Evolutionary conservation across 768 basidiomycete genomes (phyloP).

Genomic region (Wakefieldia striispora): DNA sequence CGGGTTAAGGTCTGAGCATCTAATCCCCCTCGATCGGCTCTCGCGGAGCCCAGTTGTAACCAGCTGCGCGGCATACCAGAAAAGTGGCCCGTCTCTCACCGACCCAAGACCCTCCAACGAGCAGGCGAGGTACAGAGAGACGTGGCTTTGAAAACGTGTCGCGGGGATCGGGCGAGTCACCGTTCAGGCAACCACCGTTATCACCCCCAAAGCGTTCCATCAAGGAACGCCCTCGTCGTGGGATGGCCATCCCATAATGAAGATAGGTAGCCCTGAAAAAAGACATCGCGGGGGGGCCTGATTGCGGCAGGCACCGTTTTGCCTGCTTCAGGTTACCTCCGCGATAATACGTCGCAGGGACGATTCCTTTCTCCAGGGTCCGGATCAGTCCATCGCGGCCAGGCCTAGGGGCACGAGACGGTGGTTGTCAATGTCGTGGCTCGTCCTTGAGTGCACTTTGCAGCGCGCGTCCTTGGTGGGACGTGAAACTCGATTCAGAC

Average conservation of each 20-base stretch:
- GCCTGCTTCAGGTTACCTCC: too few relatives aligned
- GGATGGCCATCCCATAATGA: not conserved
- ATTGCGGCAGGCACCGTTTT: too few relatives aligned
- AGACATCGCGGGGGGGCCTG: too few relatives aligned
- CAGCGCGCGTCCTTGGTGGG: constrained; percentile 13
- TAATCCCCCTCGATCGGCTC: constrained; percentile 58
- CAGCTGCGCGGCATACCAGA: constrained; percentile 66
- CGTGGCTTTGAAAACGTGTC: constrained; percentile 48
- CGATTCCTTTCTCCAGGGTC: too few relatives aligned
- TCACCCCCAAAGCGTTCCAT: constrained; percentile 17
- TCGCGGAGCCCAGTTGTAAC: constrained; percentile 59
- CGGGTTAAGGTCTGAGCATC: constrained; percentile 83
- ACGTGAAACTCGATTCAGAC: constrained; percentile 35
- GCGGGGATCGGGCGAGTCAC: constrained; percentile 46
- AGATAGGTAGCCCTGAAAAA: too few relatives aligned
- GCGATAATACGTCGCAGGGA: too few relatives aligned
- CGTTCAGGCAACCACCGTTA: not conserved
- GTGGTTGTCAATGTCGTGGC: not conserved
- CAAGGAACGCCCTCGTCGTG: constrained; percentile 14
- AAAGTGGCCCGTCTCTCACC: constrained; percentile 39
- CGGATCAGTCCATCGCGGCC: not conserved
- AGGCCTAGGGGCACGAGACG: constrained; percentile 22
- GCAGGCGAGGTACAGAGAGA: constrained; percentile 15
- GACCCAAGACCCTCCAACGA: constrained; percentile 46
- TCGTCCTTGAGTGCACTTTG: constrained; percentile 32